These are phyloP conservation scores for Volvariella volvacea DNA, from an alignment of 1,284 basidiomycete species.

Conservation along the genomic window DNA sequence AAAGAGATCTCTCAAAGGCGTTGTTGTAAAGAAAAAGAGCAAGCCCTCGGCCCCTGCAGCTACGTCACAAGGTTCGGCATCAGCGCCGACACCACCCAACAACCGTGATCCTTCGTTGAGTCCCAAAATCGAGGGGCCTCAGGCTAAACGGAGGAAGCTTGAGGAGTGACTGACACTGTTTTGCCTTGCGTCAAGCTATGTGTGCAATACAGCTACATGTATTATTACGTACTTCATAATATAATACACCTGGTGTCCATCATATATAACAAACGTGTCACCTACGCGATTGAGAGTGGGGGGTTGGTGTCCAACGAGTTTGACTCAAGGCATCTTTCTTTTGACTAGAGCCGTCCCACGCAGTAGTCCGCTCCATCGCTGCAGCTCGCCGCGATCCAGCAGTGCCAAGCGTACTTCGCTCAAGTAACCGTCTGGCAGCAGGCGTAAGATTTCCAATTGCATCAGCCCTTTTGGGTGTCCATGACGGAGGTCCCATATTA, in stretches of 20 bases:
- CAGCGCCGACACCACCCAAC: neutral
- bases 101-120: no score
- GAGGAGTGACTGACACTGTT: neutral
- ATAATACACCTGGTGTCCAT: no score
- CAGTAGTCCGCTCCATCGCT: slow-evolving; percentile 55
- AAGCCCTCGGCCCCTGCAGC: slow-evolving; percentile 28
- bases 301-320: slow-evolving; percentile 79
- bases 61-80: slow-evolving; percentile 9
- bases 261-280: slow-evolving; percentile 6
- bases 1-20: slow-evolving; percentile 65
- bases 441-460: slow-evolving; percentile 72
- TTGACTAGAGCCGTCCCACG: slow-evolving; percentile 46
- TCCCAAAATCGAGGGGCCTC: slow-evolving; percentile 18
- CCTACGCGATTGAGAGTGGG: slow-evolving; percentile 23
- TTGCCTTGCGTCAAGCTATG: no score
- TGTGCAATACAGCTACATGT: no score
- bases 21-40: slow-evolving; percentile 69
- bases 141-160: slow-evolving; percentile 50
- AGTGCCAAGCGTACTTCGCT: slow-evolving; percentile 59
- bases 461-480: slow-evolving; percentile 59
- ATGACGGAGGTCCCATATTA: slow-evolving; percentile 64
- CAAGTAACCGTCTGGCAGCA: slow-evolving; percentile 69
- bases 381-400: slow-evolving; percentile 60
- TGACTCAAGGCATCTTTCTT: slow-evolving; percentile 52
- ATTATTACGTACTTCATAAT: no score